Evolutionary conservation across 1,139 yeast genomes (phyloP), one percentile per base, ranked within the genome.

Genomic region (Candida mesenterica): DNA sequence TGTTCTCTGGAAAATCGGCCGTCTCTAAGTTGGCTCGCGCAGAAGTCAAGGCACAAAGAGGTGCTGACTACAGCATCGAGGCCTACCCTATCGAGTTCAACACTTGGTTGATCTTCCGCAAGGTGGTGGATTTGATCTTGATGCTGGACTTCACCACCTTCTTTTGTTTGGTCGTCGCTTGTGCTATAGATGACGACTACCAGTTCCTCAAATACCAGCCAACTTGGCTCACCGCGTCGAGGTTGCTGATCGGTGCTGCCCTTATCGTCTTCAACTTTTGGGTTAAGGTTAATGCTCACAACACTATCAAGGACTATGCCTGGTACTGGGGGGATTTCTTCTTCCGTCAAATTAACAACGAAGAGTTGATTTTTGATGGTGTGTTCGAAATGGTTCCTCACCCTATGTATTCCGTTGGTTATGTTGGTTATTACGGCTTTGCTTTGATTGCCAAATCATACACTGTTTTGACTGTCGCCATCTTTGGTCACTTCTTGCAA

Each of bases 311-410:
- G 55, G 96, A 87, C 58, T 88, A 81, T 55, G 96, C 96, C 9
- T 87, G 96, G 96, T 87, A 87, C 60, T 87, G 96, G 96, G 96
- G 96, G 22, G 96, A 87, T 58, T 87, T 87, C 63, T 87, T 87
- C 70, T 85, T 84, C 61, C 72, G 90, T 42, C 84, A 86, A 55
- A 87, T 79, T 48, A 74, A 72, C 49, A 79, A 86, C 48, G 79
- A 82, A 52, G 83, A 84, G 43, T 72, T 87, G 52, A 83, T 87
- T 23, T 87, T 87, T 61, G 95, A 88, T 57, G 96, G 96, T 31
- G 95, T 87, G 8, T 87, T 86, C 57, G 95, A 87, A 59, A 76
- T 87, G 75, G 88, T 92, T 10, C 96, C 96, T 27, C 96, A 87
- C 57, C 96, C 96, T 38, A 87, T 87, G 96, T 87, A 87, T 58